Base-by-base conservation (phyloP, 345 rosid species). In the Excoecaria agallocha region DNA sequence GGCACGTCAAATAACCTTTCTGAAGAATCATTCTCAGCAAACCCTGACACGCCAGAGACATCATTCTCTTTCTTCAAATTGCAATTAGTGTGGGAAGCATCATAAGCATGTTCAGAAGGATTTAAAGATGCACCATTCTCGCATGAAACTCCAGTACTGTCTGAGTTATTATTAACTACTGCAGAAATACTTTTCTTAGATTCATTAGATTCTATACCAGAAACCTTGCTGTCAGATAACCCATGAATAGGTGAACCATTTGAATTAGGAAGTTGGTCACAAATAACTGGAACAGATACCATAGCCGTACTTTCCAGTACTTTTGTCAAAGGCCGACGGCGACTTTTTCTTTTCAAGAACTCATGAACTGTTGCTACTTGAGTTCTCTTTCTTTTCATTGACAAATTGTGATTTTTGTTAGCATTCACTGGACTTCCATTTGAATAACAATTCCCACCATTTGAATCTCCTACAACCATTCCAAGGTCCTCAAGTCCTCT, bases 401-500 rank as follows among this genome's bases (percentile, higher is more conserved):
- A 79, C 15, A 87, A 84, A 66, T 85, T 82, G 77, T 69, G 73
- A 57, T 30, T 82, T 74, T 80, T 90, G 80, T 81, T 77, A 64
- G 88, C 93, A 78, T 85, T 89, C 12, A 78, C 72, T 54, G 76
- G 79, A 77, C 71, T 71, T 61, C 88, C 94, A 84, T 90, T 87
- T 51, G 83, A 77, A 80, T 88, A 37, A 72, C 84, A 73, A 75
- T 77, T 85, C 64, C 79, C 84, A 46, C 59, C 80, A 74, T 76
- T 82, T 70, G 87, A 81, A 73, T 85, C 84, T 77, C 86, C 87
- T 71, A 83, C 71, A 77, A 82, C 86, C 84, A 84, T 85, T 76
- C 94, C 98, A 63, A 96, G 83, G 85, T 96, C 98, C 85, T 86
- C 93, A 72, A 91, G 97, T 68, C 98, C 99, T 89, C 93, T 91